These are phyloP conservation scores for Gossypioides kirkii DNA, from an alignment of 345 rosid species.

Conservation along the genomic window DNA sequence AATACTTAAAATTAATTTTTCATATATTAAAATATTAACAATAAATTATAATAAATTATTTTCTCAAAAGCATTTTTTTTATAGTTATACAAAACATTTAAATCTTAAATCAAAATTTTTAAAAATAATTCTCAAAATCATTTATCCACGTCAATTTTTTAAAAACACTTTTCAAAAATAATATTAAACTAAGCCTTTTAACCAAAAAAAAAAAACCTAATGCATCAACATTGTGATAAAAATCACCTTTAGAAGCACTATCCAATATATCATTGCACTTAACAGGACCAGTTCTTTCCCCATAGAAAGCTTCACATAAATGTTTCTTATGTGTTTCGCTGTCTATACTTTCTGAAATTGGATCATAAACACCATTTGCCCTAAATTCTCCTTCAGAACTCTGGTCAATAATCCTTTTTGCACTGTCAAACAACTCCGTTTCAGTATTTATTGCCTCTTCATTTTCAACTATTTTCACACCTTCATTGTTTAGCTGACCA, in stretches of 20 bases:
- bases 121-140: too few relatives aligned
- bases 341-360: conserved; percentile 1
- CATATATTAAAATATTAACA: too few relatives aligned
- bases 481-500: not conserved
- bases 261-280: not conserved
- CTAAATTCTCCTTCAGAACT: conserved; percentile 5
- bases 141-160: too few relatives aligned
- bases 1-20: too few relatives aligned
- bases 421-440: conserved; percentile 9
- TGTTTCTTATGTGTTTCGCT: not conserved
- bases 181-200: too few relatives aligned
- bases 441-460: conserved; percentile 4
- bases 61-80: too few relatives aligned
- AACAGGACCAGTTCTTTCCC: not conserved
- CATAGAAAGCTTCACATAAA: conserved; percentile 1
- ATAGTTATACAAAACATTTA: too few relatives aligned
- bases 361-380: conserved; percentile 2
- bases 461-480: not conserved
- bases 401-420: not conserved
- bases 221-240: conserved; percentile 12
- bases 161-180: too few relatives aligned
- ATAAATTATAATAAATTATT: too few relatives aligned
- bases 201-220: not conserved
- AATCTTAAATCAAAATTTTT: too few relatives aligned
- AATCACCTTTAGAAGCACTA: not conserved